phyloP scores from a whole-genome alignment of 768 basidiomycete species.

The Exsudoporus frostii region DNA sequence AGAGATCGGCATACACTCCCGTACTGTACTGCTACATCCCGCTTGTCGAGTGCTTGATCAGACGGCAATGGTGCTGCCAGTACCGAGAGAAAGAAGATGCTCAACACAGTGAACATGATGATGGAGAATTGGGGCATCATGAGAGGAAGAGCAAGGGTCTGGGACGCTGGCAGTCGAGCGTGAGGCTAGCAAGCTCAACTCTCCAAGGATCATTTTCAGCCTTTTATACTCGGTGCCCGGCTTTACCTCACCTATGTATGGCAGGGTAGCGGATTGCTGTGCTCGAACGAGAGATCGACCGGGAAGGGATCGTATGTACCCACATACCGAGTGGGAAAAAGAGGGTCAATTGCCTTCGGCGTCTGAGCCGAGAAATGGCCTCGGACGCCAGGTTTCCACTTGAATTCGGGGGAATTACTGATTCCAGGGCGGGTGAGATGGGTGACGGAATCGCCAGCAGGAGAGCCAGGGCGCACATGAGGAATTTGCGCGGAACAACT shows the following conservation, averaged over 20 bases:
- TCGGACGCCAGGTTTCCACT: slow-evolving; percentile 10
- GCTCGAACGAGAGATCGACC: slow-evolving; percentile 24
- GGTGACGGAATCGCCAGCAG: slow-evolving; percentile 20
- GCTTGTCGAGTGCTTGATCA: slow-evolving; percentile 43
- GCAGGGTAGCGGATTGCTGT: slow-evolving; percentile 23
- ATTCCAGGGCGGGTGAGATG: slow-evolving; percentile 11
- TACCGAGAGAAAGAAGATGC: slow-evolving; percentile 40
- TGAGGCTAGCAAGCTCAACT: slow-evolving; percentile 1
- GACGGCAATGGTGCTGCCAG: slow-evolving; percentile 38
- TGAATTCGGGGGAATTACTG: slow-evolving; percentile 14
- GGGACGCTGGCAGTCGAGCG: neutral
- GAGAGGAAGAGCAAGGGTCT: neutral
- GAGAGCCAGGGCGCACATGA: slow-evolving; percentile 16
- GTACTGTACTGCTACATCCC: slow-evolving; percentile 31
- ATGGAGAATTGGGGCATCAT: slow-evolving; percentile 21
- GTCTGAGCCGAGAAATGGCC: slow-evolving; percentile 17
- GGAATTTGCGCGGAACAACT: slow-evolving; percentile 20
- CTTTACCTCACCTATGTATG: slow-evolving; percentile 30
- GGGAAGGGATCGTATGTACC: slow-evolving; percentile 28
- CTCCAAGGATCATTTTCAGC: slow-evolving; percentile 3
- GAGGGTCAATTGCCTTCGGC: slow-evolving; percentile 20
- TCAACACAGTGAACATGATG: slow-evolving; percentile 38
- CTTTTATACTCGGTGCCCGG: slow-evolving; percentile 25
- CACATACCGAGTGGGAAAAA: slow-evolving; percentile 20
- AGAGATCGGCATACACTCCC: slow-evolving; percentile 49